phyloP scores from a whole-genome alignment of 805 yeast genomes.

The Candida pseudoglaebosa region DNA sequence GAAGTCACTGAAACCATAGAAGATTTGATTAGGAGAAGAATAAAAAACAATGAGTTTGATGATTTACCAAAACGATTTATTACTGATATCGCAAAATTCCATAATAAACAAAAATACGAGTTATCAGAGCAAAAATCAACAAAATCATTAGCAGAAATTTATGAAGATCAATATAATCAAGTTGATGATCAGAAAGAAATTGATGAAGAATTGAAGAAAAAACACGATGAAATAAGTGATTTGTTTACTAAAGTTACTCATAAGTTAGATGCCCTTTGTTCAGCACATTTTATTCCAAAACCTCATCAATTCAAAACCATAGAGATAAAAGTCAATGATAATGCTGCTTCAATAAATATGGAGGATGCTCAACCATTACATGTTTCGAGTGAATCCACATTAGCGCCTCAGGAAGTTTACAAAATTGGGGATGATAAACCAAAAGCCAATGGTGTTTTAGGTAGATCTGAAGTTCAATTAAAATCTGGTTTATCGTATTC shows the following conservation, averaged over 20 bases:
- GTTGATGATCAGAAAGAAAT: constrained; percentile 45
- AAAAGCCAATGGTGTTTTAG: constrained; percentile 25
- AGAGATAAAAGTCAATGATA: constrained; percentile 64
- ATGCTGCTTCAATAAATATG: constrained; percentile 78
- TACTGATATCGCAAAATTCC: constrained; percentile 60
- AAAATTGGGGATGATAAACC: constrained; percentile 43
- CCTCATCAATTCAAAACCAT: constrained; percentile 71
- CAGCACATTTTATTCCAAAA: constrained; percentile 93
- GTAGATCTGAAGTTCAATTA: constrained; percentile 56
- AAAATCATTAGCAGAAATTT: constrained; percentile 85
- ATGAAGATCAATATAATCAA: constrained; percentile 74
- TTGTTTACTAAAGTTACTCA: constrained; percentile 60
- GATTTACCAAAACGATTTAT: constrained; percentile 75
- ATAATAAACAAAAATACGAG: constrained; percentile 47
- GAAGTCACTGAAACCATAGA: constrained; percentile 85
- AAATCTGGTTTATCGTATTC: constrained; percentile 78
- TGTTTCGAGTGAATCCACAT: constrained; percentile 62
- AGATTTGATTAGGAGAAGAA: constrained; percentile 81
- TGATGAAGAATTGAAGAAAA: constrained; percentile 61
- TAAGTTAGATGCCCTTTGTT: constrained; percentile 81
- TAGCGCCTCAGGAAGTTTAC: constrained; percentile 96
- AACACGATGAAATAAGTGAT: constrained; percentile 74
- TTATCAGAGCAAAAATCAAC: constrained; percentile 79
- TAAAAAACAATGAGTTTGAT: constrained; percentile 71
- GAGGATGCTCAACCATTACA: constrained; percentile 96